A percentile compares a stretch with the other conserved stretches of the same genome.
phyloP scores from a whole-genome alignment of 2,329 filamentous ascomycete species.

The Aspergillus alliaceus region DNA sequence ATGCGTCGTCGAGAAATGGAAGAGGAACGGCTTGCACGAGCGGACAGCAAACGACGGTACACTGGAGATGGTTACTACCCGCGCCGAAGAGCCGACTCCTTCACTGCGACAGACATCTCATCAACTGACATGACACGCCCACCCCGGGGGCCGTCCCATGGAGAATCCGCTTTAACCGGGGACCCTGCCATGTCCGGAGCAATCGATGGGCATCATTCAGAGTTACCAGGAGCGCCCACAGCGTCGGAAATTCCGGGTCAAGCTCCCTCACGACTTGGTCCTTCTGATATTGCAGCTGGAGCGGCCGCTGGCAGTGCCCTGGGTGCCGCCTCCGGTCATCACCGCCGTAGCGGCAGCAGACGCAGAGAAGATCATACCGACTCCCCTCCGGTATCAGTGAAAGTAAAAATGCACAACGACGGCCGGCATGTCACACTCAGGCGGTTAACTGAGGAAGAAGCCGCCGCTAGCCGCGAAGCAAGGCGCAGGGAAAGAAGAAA shows the following conservation, averaged over 20 bases:
- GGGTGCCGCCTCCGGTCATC: conserved; percentile 29
- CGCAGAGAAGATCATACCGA: conserved; percentile 46
- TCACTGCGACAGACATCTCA: conserved; percentile 38
- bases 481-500: conserved; percentile 47
- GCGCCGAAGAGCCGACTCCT: conserved; percentile 32
- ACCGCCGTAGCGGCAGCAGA: conserved; percentile 31
- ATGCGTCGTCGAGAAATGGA: conserved; percentile 52
- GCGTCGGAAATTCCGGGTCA: conserved; percentile 33
- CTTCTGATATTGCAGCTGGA: conserved; percentile 30
- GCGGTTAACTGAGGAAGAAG: conserved; percentile 62
- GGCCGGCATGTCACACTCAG: conserved; percentile 63
- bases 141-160: conserved; percentile 29
- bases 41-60: conserved; percentile 61
- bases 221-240: conserved; percentile 41
- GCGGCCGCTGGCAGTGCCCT: conserved; percentile 34
- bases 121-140: conserved; percentile 35
- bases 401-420: conserved; percentile 65
- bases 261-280: conserved; percentile 19
- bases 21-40: conserved; percentile 53
- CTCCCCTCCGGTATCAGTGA: conserved; percentile 63
- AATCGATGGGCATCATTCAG: conserved; percentile 28
- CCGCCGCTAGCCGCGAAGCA: conserved; percentile 59
- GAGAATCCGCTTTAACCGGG: conserved; percentile 35
- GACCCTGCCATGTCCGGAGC: conserved; percentile 32
- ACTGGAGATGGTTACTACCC: conserved; percentile 63